Evolutionary conservation across 169 alveolate genomes (phyloP).

Genomic region (Plasmodium chabaudi): DNA sequence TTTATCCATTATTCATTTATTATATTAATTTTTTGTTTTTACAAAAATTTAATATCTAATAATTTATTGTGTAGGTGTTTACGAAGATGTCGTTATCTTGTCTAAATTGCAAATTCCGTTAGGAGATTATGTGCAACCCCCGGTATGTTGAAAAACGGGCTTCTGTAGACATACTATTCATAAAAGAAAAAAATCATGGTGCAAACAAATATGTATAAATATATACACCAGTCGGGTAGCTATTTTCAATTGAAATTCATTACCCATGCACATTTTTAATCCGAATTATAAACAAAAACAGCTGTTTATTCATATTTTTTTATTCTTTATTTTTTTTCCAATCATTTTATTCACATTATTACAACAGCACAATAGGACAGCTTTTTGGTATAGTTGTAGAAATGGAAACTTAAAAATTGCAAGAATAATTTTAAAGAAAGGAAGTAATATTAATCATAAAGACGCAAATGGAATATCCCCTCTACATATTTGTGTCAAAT

Average conservation of each 20-base stretch:
- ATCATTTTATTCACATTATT: background rate
- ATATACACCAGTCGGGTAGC: too few relatives aligned
- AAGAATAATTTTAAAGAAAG: slow-evolving; percentile 61
- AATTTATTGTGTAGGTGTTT: slow-evolving; percentile 23
- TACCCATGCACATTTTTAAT: too few relatives aligned
- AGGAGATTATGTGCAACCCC: slow-evolving; percentile 71
- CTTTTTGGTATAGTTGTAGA: slow-evolving; percentile 67
- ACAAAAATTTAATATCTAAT: too few relatives aligned
- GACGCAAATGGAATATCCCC: slow-evolving; percentile 65
- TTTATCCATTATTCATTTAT: background rate
- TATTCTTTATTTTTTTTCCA: background rate
- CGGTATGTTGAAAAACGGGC: slow-evolving; percentile 12
- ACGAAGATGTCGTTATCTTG: slow-evolving; percentile 66
- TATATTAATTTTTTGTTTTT: background rate
- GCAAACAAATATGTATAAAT: too few relatives aligned
- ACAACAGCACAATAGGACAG: slow-evolving; percentile 57
- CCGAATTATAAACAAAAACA: background rate
- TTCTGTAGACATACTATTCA: too few relatives aligned
- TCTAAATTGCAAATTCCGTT: slow-evolving; percentile 63
- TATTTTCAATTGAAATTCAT: too few relatives aligned
- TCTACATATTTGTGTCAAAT: slow-evolving; percentile 59
- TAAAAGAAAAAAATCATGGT: too few relatives aligned
- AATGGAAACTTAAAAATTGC: slow-evolving; percentile 71
- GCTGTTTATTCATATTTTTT: background rate
- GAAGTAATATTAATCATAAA: slow-evolving; percentile 71